These are phyloP conservation scores for Talaromyces sp. DNA, from an alignment of 2,329 filamentous ascomycete species.

Conservation along the genomic window DNA sequence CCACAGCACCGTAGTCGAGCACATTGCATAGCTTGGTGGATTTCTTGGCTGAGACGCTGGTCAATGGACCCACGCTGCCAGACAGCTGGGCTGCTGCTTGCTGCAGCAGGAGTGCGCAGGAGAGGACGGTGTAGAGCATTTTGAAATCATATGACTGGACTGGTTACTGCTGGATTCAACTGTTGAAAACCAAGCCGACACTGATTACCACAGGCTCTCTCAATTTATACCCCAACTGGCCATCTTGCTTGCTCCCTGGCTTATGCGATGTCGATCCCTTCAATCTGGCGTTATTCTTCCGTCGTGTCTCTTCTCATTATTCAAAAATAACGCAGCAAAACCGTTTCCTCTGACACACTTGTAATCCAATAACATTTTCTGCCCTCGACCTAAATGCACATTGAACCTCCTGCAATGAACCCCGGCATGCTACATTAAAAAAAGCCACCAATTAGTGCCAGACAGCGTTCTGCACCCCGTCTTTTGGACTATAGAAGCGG, in stretches of 20 bases:
- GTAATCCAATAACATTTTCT: background rate
- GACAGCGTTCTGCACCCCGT: background rate
- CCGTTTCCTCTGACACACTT: background rate
- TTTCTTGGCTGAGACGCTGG: constrained; percentile 37
- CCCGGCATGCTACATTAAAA: background rate
- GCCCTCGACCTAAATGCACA: background rate
- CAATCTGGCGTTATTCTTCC: background rate
- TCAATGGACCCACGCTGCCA: constrained; percentile 42
- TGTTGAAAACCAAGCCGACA: background rate
- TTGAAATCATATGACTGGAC: too few relatives aligned
- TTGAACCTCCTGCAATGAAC: background rate
- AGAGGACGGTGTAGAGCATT: background rate
- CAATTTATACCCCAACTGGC: background rate
- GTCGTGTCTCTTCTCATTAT: background rate
- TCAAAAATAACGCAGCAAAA: background rate
- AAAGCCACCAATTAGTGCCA: background rate
- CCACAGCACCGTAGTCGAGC: constrained; percentile 47
- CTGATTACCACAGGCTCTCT: background rate
- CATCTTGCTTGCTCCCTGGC: background rate
- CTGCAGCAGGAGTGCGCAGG: background rate
- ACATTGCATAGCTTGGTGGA: constrained; percentile 50
- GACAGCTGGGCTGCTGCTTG: constrained; percentile 31
- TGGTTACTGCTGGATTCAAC: background rate
- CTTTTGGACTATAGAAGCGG: background rate
- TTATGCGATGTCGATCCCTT: background rate